Conservation (phyloP, 177 flowering plant species). For the Vitis hybrid region DNA sequence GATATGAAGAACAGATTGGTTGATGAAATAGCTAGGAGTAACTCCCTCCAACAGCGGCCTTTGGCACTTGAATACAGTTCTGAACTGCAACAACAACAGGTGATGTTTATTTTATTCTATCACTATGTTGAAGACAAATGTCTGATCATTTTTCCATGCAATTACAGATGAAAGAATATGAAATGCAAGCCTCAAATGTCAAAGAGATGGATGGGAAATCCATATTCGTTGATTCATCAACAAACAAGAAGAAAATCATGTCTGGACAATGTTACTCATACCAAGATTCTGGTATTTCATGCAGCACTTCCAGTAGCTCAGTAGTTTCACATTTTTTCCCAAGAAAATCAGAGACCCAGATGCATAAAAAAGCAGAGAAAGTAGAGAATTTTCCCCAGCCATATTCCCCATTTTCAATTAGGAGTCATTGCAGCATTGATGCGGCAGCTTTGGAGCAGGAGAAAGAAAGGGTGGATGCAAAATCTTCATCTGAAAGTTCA, state of each 20-base stretch:
- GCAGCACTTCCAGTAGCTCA: constrained; percentile 8
- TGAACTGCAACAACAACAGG: constrained; percentile 36
- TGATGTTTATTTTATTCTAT: constrained; percentile 2
- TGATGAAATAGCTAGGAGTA: constrained; percentile 55
- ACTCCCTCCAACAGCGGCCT: constrained; percentile 28
- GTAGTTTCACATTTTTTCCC: constrained; percentile 10
- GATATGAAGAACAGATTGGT: constrained; percentile 56
- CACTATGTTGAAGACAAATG: neutral
- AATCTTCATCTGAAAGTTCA: constrained; percentile 38
- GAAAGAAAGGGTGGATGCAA: constrained; percentile 4
- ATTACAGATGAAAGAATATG: constrained; percentile 12
- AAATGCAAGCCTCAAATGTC: neutral
- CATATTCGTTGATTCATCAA: constrained; percentile 7
- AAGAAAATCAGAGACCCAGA: constrained; percentile 5
- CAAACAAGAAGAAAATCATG: neutral
- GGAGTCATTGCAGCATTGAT: neutral
- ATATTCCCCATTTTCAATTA: constrained; percentile 1
- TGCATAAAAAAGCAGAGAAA: neutral
- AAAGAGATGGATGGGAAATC: constrained; percentile 14
- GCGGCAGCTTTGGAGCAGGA: neutral
- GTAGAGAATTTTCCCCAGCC: neutral
- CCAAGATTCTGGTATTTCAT: neutral
- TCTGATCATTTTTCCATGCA: neutral
- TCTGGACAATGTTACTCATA: neutral
- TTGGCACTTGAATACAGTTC: constrained; percentile 42